A percentile compares a stretch with the other conserved stretches of the same genome.
Conservation (phyloP, 306 rosid species). For the Castanea sativa region DNA sequence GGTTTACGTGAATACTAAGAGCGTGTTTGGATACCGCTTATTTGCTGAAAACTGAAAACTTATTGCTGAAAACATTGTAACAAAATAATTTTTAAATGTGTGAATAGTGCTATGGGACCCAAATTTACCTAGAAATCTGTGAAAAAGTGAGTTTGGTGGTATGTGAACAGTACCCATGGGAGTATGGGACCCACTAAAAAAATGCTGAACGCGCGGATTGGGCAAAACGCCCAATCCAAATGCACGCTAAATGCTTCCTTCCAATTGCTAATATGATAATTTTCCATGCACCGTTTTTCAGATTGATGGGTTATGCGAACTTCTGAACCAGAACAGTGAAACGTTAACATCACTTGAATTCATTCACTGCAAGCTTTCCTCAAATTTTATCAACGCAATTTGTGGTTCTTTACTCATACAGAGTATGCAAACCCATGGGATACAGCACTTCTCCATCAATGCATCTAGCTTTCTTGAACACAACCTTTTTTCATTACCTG, state of each 20-base stretch:
- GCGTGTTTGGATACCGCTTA: too few relatives aligned
- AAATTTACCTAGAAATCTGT: too few relatives aligned
- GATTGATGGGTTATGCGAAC: conserved; percentile 79
- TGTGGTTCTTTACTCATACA: conserved; percentile 49
- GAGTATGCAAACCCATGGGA: conserved; percentile 50
- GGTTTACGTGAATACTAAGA: not conserved
- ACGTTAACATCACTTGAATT: conserved; percentile 75
- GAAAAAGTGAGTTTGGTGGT: too few relatives aligned
- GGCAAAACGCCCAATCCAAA: too few relatives aligned
- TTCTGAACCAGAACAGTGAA: conserved; percentile 64
- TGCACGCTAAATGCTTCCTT: conserved; percentile 5
- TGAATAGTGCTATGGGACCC: too few relatives aligned
- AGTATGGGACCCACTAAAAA: too few relatives aligned
- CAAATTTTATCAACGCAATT: conserved; percentile 48
- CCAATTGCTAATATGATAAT: conserved; percentile 29
- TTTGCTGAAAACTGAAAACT: too few relatives aligned
- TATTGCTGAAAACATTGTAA: too few relatives aligned
- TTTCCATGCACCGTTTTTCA: conserved; percentile 38
- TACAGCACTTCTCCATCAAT: conserved; percentile 65
- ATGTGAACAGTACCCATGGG: too few relatives aligned
- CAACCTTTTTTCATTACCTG: conserved; percentile 51
- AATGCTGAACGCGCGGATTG: too few relatives aligned
- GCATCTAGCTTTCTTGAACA: conserved; percentile 46
- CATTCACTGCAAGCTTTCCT: conserved; percentile 65
- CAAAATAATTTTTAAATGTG: too few relatives aligned